Evolutionary conservation across 805 yeast genomes (phyloP).

Genomic region (Yarrowia sp.): DNA sequence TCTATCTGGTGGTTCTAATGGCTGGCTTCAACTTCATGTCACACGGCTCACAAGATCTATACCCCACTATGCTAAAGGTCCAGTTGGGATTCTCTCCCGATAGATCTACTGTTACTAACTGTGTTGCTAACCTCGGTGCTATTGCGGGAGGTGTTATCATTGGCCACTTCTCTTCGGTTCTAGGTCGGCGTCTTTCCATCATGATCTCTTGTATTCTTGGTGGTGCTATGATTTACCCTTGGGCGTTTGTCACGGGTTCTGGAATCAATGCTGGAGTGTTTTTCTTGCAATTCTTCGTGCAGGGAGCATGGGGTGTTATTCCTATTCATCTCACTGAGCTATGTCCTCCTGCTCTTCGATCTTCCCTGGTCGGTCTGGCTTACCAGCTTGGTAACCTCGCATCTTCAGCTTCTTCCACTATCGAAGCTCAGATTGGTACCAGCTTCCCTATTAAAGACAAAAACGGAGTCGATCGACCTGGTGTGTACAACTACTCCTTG

Average conservation of each 20-base stretch:
- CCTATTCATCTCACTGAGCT: slow-evolving; percentile 68
- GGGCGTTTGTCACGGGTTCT: background rate
- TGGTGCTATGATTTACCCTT: slow-evolving; percentile 4
- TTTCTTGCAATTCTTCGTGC: slow-evolving; percentile 58
- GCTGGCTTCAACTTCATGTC: slow-evolving; percentile 67
- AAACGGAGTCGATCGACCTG: background rate
- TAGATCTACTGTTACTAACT: background rate
- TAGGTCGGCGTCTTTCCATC: background rate
- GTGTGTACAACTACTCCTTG: background rate
- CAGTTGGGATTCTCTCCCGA: slow-evolving; percentile 1
- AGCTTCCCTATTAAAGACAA: background rate
- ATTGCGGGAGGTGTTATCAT: slow-evolving; percentile 1
- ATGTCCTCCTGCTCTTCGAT: slow-evolving; percentile 49
- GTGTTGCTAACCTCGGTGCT: slow-evolving; percentile 7
- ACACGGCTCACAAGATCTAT: slow-evolving; percentile 71
- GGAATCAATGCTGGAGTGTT: slow-evolving; percentile 44
- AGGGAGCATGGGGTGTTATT: slow-evolving; percentile 68
- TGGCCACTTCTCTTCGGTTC: background rate
- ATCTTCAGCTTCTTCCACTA: background rate
- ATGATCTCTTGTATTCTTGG: background rate
- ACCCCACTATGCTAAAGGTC: slow-evolving; percentile 60
- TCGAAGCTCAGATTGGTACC: background rate
- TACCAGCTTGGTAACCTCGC: slow-evolving; percentile 16
- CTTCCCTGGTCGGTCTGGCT: background rate
- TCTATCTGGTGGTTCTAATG: slow-evolving; percentile 58